These are phyloP conservation scores for Melanogaster broomeanus DNA, from an alignment of 768 basidiomycete species.

Conservation along the genomic window DNA sequence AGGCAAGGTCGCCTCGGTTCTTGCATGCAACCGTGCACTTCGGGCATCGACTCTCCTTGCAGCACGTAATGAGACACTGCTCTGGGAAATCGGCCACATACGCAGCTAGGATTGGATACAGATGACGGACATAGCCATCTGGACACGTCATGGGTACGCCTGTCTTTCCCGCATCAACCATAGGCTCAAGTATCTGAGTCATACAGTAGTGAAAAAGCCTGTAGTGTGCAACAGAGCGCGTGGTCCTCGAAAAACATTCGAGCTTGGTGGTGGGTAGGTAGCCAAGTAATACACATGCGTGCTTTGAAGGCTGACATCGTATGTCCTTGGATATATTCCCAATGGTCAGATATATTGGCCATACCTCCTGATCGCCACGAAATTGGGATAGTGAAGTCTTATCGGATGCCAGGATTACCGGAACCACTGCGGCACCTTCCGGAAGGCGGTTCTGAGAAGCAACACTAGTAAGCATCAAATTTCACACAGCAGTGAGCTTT, in stretches of 20 bases:
- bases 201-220: constrained; percentile 38
- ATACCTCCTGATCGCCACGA: constrained; percentile 41
- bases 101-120: constrained; percentile 9
- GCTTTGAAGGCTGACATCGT: constrained; percentile 33
- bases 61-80: constrained; percentile 13
- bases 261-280: constrained; percentile 41
- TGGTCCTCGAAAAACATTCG: constrained; percentile 23
- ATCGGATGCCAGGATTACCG: constrained; percentile 36
- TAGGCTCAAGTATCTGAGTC: constrained; percentile 6
- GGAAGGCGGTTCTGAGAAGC: not conserved
- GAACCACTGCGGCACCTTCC: constrained; percentile 8
- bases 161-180: constrained; percentile 6
- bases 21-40: not conserved
- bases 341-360: constrained; percentile 47
- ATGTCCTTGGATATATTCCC: constrained; percentile 45
- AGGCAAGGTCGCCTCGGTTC: not conserved
- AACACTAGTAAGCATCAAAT: not conserved
- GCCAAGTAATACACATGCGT: constrained; percentile 38
- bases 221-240: constrained; percentile 16
- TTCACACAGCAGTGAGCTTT: not conserved
- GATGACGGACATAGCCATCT: constrained; percentile 2
- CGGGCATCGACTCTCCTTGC: constrained; percentile 10
- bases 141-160: constrained; percentile 11
- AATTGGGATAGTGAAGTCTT: constrained; percentile 46
- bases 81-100: constrained; percentile 16